Base-by-base conservation (phyloP, 768 basidiomycete genomes). In the Suillus subalutaceus region DNA sequence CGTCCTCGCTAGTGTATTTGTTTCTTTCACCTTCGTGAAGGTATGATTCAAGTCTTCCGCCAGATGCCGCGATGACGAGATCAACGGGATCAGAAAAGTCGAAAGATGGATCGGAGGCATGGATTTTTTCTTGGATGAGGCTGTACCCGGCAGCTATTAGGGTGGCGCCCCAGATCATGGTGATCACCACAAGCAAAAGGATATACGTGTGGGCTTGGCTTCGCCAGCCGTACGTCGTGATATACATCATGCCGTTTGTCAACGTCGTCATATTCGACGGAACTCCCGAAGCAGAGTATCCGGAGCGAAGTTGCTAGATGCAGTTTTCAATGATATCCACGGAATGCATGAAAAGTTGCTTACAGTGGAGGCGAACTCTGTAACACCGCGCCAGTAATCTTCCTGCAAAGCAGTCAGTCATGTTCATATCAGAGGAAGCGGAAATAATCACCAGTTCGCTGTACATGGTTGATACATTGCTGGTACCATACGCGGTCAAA, bases 371-470 rank as follows among this genome's bases (percentile, higher is more conserved):
- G 65, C 18, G 26, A 66, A 66, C 60, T 66, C 65, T 10, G 50
- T 6, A 23, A 66, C 35, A 63, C 65, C 65, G 15, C 65, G 65
- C 65, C 65, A 66, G 53, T 66, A 66, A 16, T 66, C 62, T 23
- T 63, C 65, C 64, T 65, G 55, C 6, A 56, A 56, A 56, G 20
- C 6, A 50, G 35, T 63, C 44, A 50, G 62, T 32, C 16, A 41
- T 20, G 32, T 12, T 32, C 32, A 30, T 18, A 6, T 3, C 16
- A 62, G 23, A 38, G 18, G n/a, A 62, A 23, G 38, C 16, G 1
- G 15, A 7, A 30, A 41, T 3, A 40, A 3, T 62, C n/a, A 37
- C 62, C 62, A 63, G 18, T 18, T 63, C 52, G 6, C 32, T 59
- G 10, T 63, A 58, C 30, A 63, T 58, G 12, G 20, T 20, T 30